A percentile compares a stretch with the other conserved stretches of the same genome.
phyloP scores from a whole-genome alignment of 176 grass and related monocot species.

The Rhynchospora tenuis region DNA sequence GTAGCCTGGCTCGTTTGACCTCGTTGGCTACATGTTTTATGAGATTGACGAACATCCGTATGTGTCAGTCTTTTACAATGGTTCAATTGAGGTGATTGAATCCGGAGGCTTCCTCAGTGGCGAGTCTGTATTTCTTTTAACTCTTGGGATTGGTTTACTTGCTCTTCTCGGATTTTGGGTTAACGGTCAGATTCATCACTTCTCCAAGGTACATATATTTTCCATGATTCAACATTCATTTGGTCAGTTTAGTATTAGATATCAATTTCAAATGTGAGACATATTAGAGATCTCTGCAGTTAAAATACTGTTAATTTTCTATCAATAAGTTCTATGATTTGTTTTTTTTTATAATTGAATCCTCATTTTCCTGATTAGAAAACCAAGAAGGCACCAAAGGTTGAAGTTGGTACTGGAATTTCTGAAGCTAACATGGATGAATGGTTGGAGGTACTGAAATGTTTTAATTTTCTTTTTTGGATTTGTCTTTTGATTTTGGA shows the following conservation, averaged over 20 bases:
- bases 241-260: neutral
- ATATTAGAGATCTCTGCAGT: neutral
- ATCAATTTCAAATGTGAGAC: neutral
- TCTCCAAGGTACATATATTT: constrained; percentile 69
- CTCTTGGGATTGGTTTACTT: constrained; percentile 73
- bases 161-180: constrained; percentile 75
- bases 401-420: constrained; percentile 76
- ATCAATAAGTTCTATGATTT: neutral
- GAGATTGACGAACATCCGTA: constrained; percentile 88
- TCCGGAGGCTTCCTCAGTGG: constrained; percentile 72
- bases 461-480: neutral
- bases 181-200: constrained; percentile 82
- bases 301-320: neutral
- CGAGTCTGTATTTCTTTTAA: constrained; percentile 96
- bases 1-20: constrained; percentile 92
- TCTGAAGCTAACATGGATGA: constrained; percentile 83
- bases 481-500: neutral
- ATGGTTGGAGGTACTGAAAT: constrained; percentile 70
- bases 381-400: constrained; percentile 82
- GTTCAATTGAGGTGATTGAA: constrained; percentile 89
- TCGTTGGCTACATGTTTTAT: constrained; percentile 86
- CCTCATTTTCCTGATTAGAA: constrained; percentile 37
- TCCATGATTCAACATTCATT: neutral
- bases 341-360: constrained; percentile 18
- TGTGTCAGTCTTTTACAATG: constrained; percentile 87